Percentiles rank a stretch among this genome's conserved stretches.
phyloP scores from a whole-genome alignment of 2,329 filamentous ascomycete genomes.

The Clarireedia sp. region DNA sequence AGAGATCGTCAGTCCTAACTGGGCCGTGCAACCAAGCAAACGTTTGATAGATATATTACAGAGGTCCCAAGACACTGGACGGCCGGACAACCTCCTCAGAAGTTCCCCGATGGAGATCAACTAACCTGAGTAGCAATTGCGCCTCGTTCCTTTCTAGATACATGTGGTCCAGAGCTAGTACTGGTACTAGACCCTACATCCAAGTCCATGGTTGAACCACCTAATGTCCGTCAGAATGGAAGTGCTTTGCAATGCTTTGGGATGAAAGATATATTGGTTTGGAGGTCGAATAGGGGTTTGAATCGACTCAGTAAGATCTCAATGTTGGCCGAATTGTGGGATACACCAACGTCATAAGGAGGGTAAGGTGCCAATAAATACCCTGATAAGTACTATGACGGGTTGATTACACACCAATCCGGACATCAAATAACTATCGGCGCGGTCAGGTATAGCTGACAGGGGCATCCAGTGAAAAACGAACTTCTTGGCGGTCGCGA shows the following conservation, averaged over 20 bases:
- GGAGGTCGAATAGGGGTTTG: too few species aligned
- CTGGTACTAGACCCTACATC: conserved; percentile 21
- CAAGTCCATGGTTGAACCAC: conserved; percentile 19
- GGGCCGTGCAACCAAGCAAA: not conserved
- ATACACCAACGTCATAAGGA: too few species aligned
- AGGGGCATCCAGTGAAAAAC: too few species aligned
- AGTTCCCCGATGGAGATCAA: not conserved
- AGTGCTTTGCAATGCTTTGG: not conserved
- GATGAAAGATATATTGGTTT: not conserved
- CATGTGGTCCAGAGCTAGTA: conserved; percentile 16
- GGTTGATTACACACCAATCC: too few species aligned
- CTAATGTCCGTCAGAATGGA: not conserved
- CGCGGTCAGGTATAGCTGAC: too few species aligned
- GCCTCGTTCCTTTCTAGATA: conserved; percentile 36
- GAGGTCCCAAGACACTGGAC: not conserved
- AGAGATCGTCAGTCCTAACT: conserved; percentile 7
- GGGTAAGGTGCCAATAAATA: too few species aligned
- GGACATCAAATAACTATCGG: too few species aligned
- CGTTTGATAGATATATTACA: not conserved
- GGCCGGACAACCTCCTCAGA: not conserved
- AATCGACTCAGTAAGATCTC: too few species aligned
- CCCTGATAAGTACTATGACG: too few species aligned
- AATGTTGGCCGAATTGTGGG: too few species aligned
- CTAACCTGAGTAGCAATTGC: conserved; percentile 41
- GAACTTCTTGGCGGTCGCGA: too few species aligned